These are phyloP conservation scores for Galerina marginata DNA, from an alignment of 768 basidiomycete genomes.

Conservation along the genomic window DNA sequence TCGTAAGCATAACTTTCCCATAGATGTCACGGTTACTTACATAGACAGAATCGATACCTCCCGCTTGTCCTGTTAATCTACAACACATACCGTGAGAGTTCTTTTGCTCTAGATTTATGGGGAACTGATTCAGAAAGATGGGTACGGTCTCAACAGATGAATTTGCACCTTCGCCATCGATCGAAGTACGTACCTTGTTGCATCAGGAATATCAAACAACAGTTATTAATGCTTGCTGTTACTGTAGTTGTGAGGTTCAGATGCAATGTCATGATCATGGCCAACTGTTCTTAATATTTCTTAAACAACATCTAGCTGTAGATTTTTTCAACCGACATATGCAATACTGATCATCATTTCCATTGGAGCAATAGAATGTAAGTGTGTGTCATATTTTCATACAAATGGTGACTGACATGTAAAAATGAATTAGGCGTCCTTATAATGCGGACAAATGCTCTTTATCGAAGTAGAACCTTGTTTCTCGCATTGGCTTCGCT, in stretches of 20 bases:
- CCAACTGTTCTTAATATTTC: background rate
- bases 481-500: conserved; percentile 5
- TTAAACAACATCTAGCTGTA: background rate
- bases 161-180: conserved; percentile 1
- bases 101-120: background rate
- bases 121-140: background rate
- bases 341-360: background rate
- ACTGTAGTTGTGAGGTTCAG: conserved; percentile 9
- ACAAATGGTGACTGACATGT: background rate
- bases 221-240: background rate
- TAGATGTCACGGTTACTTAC: background rate
- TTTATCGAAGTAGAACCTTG: conserved; percentile 11
- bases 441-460: conserved; percentile 17
- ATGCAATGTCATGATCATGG: background rate
- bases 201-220: no score
- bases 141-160: background rate
- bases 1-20: conserved; percentile 10
- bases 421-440: conserved; percentile 4
- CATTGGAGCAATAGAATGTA: conserved; percentile 6
- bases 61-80: conserved; percentile 21
- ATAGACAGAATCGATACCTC: conserved; percentile 25
- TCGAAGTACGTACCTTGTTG: background rate
- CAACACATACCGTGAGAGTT: conserved; percentile 18
- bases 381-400: background rate
- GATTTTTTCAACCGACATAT: background rate